Conservation (phyloP, 345 rosid species). For the Hibiscus tridactylites region DNA sequence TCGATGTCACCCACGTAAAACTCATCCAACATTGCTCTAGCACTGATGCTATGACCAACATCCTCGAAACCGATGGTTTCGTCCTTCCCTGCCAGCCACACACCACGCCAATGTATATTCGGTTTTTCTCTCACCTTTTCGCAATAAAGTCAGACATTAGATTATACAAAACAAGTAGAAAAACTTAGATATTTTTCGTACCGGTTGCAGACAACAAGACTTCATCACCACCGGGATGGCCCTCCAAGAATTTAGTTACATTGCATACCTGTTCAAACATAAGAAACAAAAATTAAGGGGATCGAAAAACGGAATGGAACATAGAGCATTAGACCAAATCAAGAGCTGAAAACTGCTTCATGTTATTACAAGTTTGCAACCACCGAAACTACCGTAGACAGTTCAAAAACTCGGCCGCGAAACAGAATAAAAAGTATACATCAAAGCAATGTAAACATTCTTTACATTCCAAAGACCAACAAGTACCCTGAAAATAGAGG, state of each 20-base stretch:
- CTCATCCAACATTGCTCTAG: constrained; percentile 83
- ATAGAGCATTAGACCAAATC: not conserved
- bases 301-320: not conserved
- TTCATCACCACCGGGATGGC: constrained; percentile 79
- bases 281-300: not conserved
- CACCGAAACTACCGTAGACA: not conserved
- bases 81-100: constrained; percentile 56
- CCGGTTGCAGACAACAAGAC: constrained; percentile 64
- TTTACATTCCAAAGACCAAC: not conserved
- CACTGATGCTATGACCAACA: constrained; percentile 80
- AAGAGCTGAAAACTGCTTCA: not conserved
- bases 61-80: constrained; percentile 89
- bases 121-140: too few species aligned
- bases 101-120: not conserved
- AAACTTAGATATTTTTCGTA: constrained; percentile 2
- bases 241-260: constrained; percentile 75
- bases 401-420: not conserved
- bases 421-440: not conserved
- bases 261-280: constrained; percentile 41
- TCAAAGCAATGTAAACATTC: not conserved
- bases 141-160: not conserved
- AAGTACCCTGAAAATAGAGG: not conserved
- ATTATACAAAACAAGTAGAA: not conserved
- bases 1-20: constrained; percentile 69
- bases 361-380: not conserved